A percentile compares a stretch with the other conserved stretches of the same genome.
These are phyloP conservation scores for Aspergillus puulaauensis DNA, from an alignment of 2,329 filamentous ascomycete species.

Conservation along the genomic window DNA sequence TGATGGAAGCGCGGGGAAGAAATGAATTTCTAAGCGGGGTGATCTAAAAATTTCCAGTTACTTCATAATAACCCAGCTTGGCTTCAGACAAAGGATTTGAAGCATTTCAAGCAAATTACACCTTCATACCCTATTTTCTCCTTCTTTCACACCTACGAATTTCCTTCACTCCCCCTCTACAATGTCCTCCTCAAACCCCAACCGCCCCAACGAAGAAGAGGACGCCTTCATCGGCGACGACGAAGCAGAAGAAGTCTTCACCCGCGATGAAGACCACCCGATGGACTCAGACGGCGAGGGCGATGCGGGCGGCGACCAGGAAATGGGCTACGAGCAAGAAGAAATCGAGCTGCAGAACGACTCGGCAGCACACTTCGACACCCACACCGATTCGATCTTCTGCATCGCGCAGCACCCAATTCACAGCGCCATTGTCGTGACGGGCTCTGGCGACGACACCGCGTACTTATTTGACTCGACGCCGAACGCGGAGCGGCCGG, in stretches of 20 bases:
- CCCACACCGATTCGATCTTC: slow-evolving; percentile 88
- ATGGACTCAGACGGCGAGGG: slow-evolving; percentile 73
- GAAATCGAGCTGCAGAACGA: slow-evolving; percentile 87
- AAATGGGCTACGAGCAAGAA: slow-evolving; percentile 51
- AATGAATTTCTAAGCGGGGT: slow-evolving; percentile 30
- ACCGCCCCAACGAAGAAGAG: slow-evolving; percentile 56
- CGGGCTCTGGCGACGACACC: slow-evolving; percentile 81
- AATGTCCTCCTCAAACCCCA: slow-evolving; percentile 37
- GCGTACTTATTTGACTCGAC: slow-evolving; percentile 83
- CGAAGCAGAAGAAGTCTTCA: slow-evolving; percentile 76
- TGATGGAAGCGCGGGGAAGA: slow-evolving; percentile 23
- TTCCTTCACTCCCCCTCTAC: background rate
- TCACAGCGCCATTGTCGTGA: slow-evolving; percentile 74
- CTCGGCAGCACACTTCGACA: slow-evolving; percentile 88
- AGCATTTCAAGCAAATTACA: background rate
- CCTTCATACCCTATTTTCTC: background rate
- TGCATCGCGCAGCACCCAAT: slow-evolving; percentile 89
- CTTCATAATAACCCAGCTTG: background rate
- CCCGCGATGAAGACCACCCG: slow-evolving; percentile 65
- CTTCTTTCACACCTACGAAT: background rate
- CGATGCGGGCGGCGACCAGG: slow-evolving; percentile 53
- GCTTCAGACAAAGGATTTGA: background rate
- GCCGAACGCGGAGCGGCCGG: slow-evolving; percentile 57
- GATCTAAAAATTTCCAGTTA: slow-evolving; percentile 9
- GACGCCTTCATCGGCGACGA: slow-evolving; percentile 73